Evolutionary conservation across 1,284 basidiomycete species (phyloP), one percentile per base, ranked within the genome.

Genomic region (Tylopilus sp.): DNA sequence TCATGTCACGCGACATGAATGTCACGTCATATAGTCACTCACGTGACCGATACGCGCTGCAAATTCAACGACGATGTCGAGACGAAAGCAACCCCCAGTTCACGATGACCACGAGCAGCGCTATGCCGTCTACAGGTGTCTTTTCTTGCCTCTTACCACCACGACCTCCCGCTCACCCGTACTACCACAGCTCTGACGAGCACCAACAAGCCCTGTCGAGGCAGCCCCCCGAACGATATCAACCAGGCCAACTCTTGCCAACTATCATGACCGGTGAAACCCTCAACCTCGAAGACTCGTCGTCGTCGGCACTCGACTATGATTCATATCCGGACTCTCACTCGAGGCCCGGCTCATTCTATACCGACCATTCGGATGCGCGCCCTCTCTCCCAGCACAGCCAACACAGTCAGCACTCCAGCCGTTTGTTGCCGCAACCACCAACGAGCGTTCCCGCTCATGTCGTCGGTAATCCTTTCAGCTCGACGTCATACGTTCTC

Each of bases 181-280:
- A n/a, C 20, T 7, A 15, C 36, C 61, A 51, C 49, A 47, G 54
- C 40, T 38, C 48, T 18, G 21, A 24, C n/a, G 48, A 55, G 15
- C 20, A 41, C 24, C 30, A 38, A 20, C 31, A 41, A 14, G 15
- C 7, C 8, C 50, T 54, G 24, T 29, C 44, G 20, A 60, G 60
- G 42, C 54, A 46, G 3, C 50, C 57, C 26, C 59, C 57, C 20
- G 67, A 66, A 14, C 60, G 65, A 39, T 71, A 67, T 46, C 69
- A 68, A 33, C 66, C 68, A 9, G 65, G 65, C 10, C 68, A 67
- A 41, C 54, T 66, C n/a, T 55, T 68, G 29, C 62, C 67, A 28
- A 68, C 66, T 2, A 68, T 68, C 45, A 55, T 67, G 57, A 71
- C 69, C 7, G 66, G 66, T n/a, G 66, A 68, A 51, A 71, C 66